These are phyloP conservation scores for Golubevia pallescens DNA, from an alignment of 1,284 basidiomycete genomes.

Conservation along the genomic window DNA sequence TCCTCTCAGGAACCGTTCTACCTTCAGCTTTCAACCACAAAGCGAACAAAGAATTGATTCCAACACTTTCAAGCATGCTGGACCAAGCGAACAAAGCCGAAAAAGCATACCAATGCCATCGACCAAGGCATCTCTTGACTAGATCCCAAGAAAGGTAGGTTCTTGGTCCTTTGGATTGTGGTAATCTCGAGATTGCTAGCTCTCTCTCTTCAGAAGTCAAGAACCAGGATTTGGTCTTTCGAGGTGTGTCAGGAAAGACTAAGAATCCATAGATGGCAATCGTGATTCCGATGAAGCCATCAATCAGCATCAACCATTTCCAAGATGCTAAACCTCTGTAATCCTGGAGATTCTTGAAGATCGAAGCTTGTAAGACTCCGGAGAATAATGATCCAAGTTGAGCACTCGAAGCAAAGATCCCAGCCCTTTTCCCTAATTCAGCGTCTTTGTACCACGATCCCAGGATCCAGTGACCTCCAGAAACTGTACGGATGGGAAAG, in stretches of 20 bases:
- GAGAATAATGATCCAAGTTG: constrained; percentile 71
- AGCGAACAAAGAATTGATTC: constrained; percentile 77
- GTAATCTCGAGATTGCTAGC: constrained; percentile 21
- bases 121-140: constrained; percentile 69
- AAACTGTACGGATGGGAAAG: background rate
- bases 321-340: constrained; percentile 72
- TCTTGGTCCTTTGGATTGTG: constrained; percentile 68
- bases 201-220: constrained; percentile 70
- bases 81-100: constrained; percentile 69
- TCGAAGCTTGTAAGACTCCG: constrained; percentile 74
- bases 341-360: constrained; percentile 72
- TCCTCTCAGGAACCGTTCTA: constrained; percentile 19
- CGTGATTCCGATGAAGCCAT: constrained; percentile 76
- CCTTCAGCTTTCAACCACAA: constrained; percentile 73
- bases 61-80: constrained; percentile 75
- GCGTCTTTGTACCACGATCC: constrained; percentile 77
- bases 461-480: constrained; percentile 67
- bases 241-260: constrained; percentile 75
- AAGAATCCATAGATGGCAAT: constrained; percentile 73
- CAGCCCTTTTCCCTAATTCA: constrained; percentile 75
- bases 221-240: constrained; percentile 73
- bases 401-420: constrained; percentile 75
- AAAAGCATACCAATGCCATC: constrained; percentile 76
- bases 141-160: constrained; percentile 59
- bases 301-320: constrained; percentile 77